These are phyloP conservation scores for Phytophthora vignae DNA, from an alignment of 352 stramenopile species.

Conservation along the genomic window DNA sequence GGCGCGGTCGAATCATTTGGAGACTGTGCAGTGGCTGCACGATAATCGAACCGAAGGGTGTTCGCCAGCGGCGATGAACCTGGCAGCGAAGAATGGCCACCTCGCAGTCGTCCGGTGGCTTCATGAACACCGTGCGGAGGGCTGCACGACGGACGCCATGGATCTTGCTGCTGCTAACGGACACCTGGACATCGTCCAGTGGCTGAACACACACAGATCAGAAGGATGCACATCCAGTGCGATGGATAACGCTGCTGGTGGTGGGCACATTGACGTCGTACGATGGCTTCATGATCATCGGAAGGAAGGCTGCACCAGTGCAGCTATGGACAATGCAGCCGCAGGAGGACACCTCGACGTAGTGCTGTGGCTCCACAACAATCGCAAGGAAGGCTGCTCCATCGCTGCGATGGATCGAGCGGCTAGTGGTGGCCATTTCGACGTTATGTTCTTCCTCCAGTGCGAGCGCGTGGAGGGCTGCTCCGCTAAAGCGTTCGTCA, in stretches of 20 bases:
- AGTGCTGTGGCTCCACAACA: slow-evolving; percentile 26
- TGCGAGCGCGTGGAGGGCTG: slow-evolving; percentile 22
- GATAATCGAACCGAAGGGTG: slow-evolving; percentile 21
- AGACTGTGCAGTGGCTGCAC: slow-evolving; percentile 24
- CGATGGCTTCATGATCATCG: slow-evolving; percentile 35
- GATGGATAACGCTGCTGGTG: slow-evolving; percentile 25
- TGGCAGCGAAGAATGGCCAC: slow-evolving; percentile 32
- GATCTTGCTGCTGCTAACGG: slow-evolving; percentile 38
- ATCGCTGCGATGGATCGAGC: slow-evolving; percentile 32
- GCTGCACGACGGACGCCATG: slow-evolving; percentile 31
- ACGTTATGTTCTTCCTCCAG: slow-evolving; percentile 34
- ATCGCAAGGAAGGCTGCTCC: slow-evolving; percentile 30
- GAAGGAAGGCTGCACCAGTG: slow-evolving; percentile 33
- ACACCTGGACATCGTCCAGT: slow-evolving; percentile 52
- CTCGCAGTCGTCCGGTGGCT: slow-evolving; percentile 26
- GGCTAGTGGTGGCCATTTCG: slow-evolving; percentile 26
- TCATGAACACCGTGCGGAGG: slow-evolving; percentile 25
- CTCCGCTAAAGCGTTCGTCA: slow-evolving; percentile 38
- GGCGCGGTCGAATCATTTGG: slow-evolving; percentile 24
- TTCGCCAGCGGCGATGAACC: slow-evolving; percentile 30
- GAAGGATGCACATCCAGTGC: slow-evolving; percentile 29
- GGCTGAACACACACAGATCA: slow-evolving; percentile 44
- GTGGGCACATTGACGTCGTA: slow-evolving; percentile 30
- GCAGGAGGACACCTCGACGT: slow-evolving; percentile 25
- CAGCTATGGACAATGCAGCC: slow-evolving; percentile 34